A percentile compares a stretch with the other conserved stretches of the same genome.
phyloP scores from a whole-genome alignment of 306 rosid genomes.

The Bauhinia variegata region DNA sequence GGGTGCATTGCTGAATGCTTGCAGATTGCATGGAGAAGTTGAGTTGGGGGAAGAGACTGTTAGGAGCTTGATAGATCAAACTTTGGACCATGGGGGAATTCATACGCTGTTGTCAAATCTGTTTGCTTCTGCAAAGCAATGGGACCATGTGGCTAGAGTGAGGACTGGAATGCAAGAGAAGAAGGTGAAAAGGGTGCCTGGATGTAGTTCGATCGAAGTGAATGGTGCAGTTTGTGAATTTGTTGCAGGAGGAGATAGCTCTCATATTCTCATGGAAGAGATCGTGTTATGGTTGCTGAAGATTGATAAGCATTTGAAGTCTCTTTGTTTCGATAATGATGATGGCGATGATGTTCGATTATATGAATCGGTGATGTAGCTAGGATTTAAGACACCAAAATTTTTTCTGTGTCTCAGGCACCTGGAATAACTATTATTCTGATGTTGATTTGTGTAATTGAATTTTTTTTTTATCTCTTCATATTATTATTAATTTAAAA shows the following conservation, averaged over 20 bases:
- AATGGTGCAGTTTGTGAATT: slow-evolving; percentile 46
- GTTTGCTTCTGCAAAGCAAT: slow-evolving; percentile 47
- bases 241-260: slow-evolving; percentile 48
- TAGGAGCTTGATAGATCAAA: slow-evolving; percentile 37
- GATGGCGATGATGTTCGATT: slow-evolving; percentile 11
- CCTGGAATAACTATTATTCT: background rate
- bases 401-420: background rate
- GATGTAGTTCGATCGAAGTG: slow-evolving; percentile 51
- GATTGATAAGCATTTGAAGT: slow-evolving; percentile 45
- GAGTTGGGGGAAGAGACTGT: slow-evolving; percentile 46
- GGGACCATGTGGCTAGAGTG: slow-evolving; percentile 46
- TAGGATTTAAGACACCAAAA: background rate
- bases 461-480: no score
- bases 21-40: slow-evolving; percentile 48
- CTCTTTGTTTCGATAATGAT: slow-evolving; percentile 22
- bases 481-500: no score
- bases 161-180: slow-evolving; percentile 50
- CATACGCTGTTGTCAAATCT: slow-evolving; percentile 52
- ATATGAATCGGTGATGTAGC: background rate
- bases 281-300: slow-evolving; percentile 29
- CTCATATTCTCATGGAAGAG: slow-evolving; percentile 35
- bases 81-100: slow-evolving; percentile 50
- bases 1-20: slow-evolving; percentile 59
- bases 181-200: slow-evolving; percentile 45
- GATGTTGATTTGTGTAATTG: no score